These are phyloP conservation scores for Penicillium paneum DNA, from an alignment of 2,329 filamentous ascomycete species.

Conservation along the genomic window DNA sequence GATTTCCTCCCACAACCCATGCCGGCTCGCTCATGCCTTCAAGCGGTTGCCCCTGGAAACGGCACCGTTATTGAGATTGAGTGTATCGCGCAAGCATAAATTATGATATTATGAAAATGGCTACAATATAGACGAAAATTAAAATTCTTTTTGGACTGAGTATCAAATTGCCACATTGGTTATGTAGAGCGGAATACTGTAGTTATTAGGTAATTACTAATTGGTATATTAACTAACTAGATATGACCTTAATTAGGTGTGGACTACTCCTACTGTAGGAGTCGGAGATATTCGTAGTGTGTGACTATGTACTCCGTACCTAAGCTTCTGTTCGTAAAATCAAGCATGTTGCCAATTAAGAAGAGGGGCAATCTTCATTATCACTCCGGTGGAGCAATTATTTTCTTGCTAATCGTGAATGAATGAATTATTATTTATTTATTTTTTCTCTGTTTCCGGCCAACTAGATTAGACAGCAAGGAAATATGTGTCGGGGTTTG, in stretches of 20 bases:
- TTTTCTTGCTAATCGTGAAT: too few relatives aligned
- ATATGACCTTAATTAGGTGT: neutral
- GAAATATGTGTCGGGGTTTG: neutral
- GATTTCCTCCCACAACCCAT: conserved; percentile 43
- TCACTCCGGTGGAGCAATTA: too few relatives aligned
- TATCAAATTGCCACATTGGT: neutral
- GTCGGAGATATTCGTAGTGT: neutral
- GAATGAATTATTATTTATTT: neutral
- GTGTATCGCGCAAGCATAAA: conserved; percentile 43
- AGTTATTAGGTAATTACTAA: neutral
- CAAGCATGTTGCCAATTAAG: neutral
- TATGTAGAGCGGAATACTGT: neutral
- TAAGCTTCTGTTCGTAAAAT: neutral
- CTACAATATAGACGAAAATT: neutral
- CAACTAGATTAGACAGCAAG: neutral
- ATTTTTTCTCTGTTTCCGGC: neutral
- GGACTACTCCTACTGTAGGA: neutral
- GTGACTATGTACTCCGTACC: neutral
- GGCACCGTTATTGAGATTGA: conserved; percentile 47
- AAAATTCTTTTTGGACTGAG: neutral
- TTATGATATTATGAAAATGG: neutral
- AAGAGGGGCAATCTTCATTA: too few relatives aligned
- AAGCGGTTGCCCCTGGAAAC: conserved; percentile 40
- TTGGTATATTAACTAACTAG: neutral
- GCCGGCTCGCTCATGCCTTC: conserved; percentile 44